Evolutionary conservation across 208 protist genomes (phyloP), one percentile per base, ranked within the genome.

Genomic region (Willaertia magna): DNA sequence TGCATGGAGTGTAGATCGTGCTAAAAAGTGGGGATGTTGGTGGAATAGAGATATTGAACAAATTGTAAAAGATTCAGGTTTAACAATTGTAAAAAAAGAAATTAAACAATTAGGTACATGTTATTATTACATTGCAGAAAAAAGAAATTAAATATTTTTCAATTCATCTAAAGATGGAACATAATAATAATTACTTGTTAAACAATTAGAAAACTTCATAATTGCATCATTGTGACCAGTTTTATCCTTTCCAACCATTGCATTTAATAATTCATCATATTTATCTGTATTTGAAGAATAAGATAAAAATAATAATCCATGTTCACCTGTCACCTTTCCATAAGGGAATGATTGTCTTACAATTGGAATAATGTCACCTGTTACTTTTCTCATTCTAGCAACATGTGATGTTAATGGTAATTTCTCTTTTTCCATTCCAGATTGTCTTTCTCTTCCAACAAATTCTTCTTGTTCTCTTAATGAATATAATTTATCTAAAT

Each of bases 1-100:
- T 81, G n/a, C 20, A 6, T 51, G n/a, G 26, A 40, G n/a, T 51
- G 11, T 40, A 39, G 22, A 46, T n/a, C 0, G 44, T 20, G 40
- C 40, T 51, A 30, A 81, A 51, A 51, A 81, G 11, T 81, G 76
- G 76, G 76, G 76, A 30, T 81, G 76, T 81, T 81, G 76, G 76
- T 81, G 76, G 76, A 81, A 81, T 40, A 81, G 44, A 51, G 76
- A 81, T 40, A 81, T 81, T 81, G 40, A 51, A 34, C 3, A 30
- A 49, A 81, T 81, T 81, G 40, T 81, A 14, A 6, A 81, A 81
- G 44, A 81, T 6, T 81, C n/a, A 20, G 22, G 26, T 30, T 40
- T 81, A 20, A 34, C 14, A 34, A n/a, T 81, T 22, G 76, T 42
- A 49, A 26, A 40, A 1, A 40, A 42, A 26, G 76, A 81, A 16